Base-by-base conservation (phyloP, 2,329 filamentous ascomycete genomes). In the Kalmusia sp. region DNA sequence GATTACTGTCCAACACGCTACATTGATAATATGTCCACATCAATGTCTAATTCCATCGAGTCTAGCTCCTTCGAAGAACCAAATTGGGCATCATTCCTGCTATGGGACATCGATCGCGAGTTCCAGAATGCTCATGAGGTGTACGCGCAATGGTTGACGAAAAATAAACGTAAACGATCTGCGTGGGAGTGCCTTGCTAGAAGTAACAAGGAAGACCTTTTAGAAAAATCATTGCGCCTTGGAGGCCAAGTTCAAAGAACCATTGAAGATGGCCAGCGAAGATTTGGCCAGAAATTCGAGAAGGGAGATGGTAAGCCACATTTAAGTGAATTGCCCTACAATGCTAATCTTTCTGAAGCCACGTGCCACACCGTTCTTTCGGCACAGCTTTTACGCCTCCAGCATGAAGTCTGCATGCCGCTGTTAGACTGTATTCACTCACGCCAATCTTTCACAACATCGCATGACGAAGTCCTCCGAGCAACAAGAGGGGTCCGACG, bases 91-190 rank as follows among this genome's bases (percentile, higher is more conserved):
- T 67, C 63, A 8, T 61, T 72, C 21, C 62, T 65, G 7, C 59
- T 73, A 5, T 73, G 70, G 70, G 70, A 73, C 49, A 71, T 73
- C 38, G 70, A 72, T 21, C 67, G 64, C 49, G 68, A 72, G 38
- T 72, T 73, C 40, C 67, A 70, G 37, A 67, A 69, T 40, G 62
- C 67, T 15, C 54, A 68, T 52, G 68, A 72, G 24, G 62, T 67
- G 11, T 73, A 73, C 52, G 63, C 68, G 50, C 68, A 70, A 57
- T 67, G 65, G 58, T 58, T 63, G 47, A 54, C 61, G 8, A 59
- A 61, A 17, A 54, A 61, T 28, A 58, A 52, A 21, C 59, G 56
- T 25, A 64, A 54, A 38, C 61, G 66, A 4, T 54, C 66, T 6
- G 39, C 49, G 14, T 73, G 67, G 70, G 54, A 55, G 12, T 68